phyloP scores from a whole-genome alignment of 2,329 filamentous ascomycete species.

The Colletotrichum gloeosporioides region DNA sequence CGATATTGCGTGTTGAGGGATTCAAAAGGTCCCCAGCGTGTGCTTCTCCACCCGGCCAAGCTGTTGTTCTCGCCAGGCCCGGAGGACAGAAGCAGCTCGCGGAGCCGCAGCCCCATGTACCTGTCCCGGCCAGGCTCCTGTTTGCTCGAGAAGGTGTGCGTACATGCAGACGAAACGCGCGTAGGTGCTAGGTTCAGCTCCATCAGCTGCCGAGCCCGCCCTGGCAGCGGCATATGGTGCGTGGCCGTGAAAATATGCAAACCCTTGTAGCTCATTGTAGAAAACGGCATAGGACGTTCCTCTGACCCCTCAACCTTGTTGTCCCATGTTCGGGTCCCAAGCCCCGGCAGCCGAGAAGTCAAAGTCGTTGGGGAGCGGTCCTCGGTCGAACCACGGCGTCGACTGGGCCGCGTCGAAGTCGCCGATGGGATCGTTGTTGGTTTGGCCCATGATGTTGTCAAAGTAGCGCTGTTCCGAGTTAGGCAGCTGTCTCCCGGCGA shows the following conservation, averaged over 20 bases:
- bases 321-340: neutral
- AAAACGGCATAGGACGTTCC: neutral
- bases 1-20: constrained; percentile 1
- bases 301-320: neutral
- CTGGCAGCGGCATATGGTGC: constrained; percentile 3
- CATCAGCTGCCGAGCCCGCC: constrained; percentile 10
- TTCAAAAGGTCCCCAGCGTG: neutral
- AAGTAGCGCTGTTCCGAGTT: constrained; percentile 14
- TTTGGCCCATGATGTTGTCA: constrained; percentile 18
- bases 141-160: neutral
- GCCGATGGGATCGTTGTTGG: constrained; percentile 7
- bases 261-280: neutral
- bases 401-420: neutral
- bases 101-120: constrained; percentile 6
- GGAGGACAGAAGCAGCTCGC: neutral
- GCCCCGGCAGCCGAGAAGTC: constrained; percentile 4
- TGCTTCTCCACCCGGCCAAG: neutral
- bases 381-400: constrained; percentile 7
- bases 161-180: neutral
- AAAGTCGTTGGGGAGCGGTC: neutral
- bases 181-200: neutral
- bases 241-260: neutral
- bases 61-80: neutral
- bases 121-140: neutral
- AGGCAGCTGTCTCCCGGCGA: neutral